A percentile compares a stretch with the other conserved stretches of the same genome.
Evolutionary conservation across 106 monocot genomes (phyloP).

Genomic region (Cymbidium sinense): DNA sequence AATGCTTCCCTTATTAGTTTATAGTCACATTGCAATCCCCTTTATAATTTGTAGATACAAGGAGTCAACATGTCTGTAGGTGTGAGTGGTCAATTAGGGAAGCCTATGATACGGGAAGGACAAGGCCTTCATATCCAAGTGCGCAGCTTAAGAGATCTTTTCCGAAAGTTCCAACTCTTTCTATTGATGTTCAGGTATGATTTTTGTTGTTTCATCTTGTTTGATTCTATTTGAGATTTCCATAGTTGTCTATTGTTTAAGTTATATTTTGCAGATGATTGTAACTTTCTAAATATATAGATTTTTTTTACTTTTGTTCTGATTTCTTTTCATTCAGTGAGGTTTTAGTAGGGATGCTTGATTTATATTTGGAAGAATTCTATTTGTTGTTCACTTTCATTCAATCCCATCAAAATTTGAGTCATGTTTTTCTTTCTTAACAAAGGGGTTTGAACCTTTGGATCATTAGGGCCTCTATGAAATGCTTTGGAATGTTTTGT

Average conservation of each 20-base stretch:
- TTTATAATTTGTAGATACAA: conserved; percentile 44
- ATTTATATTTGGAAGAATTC: neutral
- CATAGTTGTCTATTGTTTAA: neutral
- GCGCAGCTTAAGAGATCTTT: conserved; percentile 90
- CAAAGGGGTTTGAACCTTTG: neutral
- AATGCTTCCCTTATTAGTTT: neutral
- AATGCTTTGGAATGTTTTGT: neutral
- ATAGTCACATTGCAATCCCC: neutral
- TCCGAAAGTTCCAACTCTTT: conserved; percentile 83
- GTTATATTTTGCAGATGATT: neutral
- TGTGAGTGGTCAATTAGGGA: conserved; percentile 68
- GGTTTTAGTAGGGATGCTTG: neutral
- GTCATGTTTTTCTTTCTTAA: neutral
- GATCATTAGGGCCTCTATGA: neutral
- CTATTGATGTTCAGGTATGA: conserved; percentile 69
- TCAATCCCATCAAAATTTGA: neutral
- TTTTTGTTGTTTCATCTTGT: neutral
- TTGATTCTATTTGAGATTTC: neutral
- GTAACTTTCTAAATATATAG: neutral
- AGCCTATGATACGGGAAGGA: conserved; percentile 72
- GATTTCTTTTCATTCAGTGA: neutral
- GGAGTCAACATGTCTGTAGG: conserved; percentile 88
- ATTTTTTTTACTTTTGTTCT: neutral
- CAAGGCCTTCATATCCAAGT: conserved; percentile 67
- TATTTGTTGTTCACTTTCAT: neutral